phyloP scores from a whole-genome alignment of 2,329 filamentous ascomycete species.

The Colletotrichum magnum region DNA sequence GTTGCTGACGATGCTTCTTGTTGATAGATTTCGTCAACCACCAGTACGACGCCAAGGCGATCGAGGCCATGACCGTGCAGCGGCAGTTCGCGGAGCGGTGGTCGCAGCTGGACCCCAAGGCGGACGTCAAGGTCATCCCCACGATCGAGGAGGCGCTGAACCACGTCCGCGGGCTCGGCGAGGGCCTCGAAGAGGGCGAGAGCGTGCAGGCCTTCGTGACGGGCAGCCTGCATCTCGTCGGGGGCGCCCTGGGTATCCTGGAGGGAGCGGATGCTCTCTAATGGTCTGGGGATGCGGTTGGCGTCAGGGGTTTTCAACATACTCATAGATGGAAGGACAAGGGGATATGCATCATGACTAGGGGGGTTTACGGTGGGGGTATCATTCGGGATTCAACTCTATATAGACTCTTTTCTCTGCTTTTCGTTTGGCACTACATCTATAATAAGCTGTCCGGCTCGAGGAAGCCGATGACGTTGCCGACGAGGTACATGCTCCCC shows the following conservation, averaged over 20 bases:
- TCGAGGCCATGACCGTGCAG: slow-evolving; percentile 67
- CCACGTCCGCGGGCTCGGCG: slow-evolving; percentile 38
- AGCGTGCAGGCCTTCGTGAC: slow-evolving; percentile 74
- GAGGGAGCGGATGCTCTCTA: slow-evolving; percentile 38
- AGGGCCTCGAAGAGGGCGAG: slow-evolving; percentile 48
- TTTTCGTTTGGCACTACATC: not conserved
- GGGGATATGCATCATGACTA: not conserved
- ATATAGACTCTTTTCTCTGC: not conserved
- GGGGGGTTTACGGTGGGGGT: slow-evolving; percentile 46
- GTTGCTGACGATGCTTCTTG: slow-evolving; percentile 1
- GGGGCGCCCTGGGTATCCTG: slow-evolving; percentile 71
- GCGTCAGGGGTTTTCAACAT: slow-evolving; percentile 16
- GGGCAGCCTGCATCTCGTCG: slow-evolving; percentile 88
- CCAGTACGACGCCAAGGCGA: slow-evolving; percentile 65
- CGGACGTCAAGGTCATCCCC: slow-evolving; percentile 61
- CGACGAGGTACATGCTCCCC: slow-evolving; percentile 75
- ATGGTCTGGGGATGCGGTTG: not conserved
- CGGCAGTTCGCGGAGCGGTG: slow-evolving; percentile 67
- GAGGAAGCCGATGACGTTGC: slow-evolving; percentile 65
- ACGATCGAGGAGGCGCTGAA: slow-evolving; percentile 71
- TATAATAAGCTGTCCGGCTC: slow-evolving; percentile 48
- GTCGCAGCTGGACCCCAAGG: slow-evolving; percentile 61
- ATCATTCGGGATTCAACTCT: slow-evolving; percentile 42
- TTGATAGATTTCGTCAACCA: slow-evolving; percentile 68
- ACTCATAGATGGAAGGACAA: not conserved